Evolutionary conservation across 345 rosid species (phyloP).

Genomic region (Eucalyptus fibrosa): DNA sequence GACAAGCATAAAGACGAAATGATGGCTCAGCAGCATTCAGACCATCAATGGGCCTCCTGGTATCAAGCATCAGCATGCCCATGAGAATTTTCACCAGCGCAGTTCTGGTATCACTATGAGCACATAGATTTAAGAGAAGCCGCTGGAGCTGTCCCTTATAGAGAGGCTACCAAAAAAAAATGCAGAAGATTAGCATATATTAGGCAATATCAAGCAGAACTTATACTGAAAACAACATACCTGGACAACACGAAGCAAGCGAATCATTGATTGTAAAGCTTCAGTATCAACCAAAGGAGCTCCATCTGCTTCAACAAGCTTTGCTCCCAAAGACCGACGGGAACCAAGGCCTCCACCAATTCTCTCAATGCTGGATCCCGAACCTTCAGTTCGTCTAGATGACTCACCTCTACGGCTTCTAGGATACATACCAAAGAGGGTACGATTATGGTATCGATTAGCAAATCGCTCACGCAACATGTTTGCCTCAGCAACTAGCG

Average conservation of each 20-base stretch:
- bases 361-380: slow-evolving; percentile 54
- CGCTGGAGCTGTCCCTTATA: slow-evolving; percentile 88
- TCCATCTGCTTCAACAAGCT: slow-evolving; percentile 84
- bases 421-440: slow-evolving; percentile 88
- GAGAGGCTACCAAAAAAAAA: slow-evolving; percentile 49
- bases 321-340: slow-evolving; percentile 51
- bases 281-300: slow-evolving; percentile 76
- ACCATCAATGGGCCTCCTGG: slow-evolving; percentile 33
- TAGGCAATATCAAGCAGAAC: background rate
- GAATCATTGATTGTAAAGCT: slow-evolving; percentile 78
- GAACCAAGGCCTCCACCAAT: slow-evolving; percentile 41
- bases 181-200: background rate
- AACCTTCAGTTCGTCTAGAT: slow-evolving; percentile 76
- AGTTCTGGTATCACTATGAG: slow-evolving; percentile 77
- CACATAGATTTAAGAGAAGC: slow-evolving; percentile 86
- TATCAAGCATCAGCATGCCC: slow-evolving; percentile 82
- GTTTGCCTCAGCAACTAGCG: slow-evolving; percentile 96
- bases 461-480: slow-evolving; percentile 97
- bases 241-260: slow-evolving; percentile 91
- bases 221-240: slow-evolving; percentile 13
- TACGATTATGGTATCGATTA: slow-evolving; percentile 70
- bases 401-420: slow-evolving; percentile 93
- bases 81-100: slow-evolving; percentile 65
- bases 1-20: slow-evolving; percentile 87
- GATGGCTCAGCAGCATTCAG: slow-evolving; percentile 45